These are phyloP conservation scores for Apiospora aurea DNA, from an alignment of 2,329 filamentous ascomycete genomes.

Conservation along the genomic window DNA sequence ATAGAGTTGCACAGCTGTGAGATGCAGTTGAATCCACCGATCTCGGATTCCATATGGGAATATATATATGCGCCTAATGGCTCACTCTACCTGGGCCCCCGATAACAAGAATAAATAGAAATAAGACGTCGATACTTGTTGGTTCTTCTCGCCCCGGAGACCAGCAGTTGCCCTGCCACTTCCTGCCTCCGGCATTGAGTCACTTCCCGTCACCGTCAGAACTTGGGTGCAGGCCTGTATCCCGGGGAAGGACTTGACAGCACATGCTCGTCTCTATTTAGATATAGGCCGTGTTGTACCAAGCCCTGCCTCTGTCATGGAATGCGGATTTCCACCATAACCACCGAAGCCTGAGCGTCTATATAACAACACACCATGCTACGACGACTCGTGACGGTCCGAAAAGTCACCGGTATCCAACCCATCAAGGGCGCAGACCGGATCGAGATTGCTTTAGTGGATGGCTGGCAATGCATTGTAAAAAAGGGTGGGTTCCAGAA, in stretches of 20 bases:
- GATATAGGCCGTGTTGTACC: background rate
- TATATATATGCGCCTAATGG: background rate
- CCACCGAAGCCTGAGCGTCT: background rate
- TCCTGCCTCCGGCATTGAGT: background rate
- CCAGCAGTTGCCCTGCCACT: background rate
- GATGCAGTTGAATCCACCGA: too few relatives aligned
- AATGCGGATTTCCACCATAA: background rate
- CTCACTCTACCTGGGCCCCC: background rate
- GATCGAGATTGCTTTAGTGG: constrained; percentile 33
- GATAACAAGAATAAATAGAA: background rate
- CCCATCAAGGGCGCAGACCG: constrained; percentile 28
- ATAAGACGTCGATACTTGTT: background rate
- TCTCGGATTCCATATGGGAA: background rate
- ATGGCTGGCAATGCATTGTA: constrained; percentile 37
- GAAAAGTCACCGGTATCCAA: constrained; percentile 31
- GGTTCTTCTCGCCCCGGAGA: background rate
- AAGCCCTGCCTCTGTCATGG: background rate
- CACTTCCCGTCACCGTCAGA: background rate
- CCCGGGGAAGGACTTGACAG: background rate
- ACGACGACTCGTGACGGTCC: constrained; percentile 44
- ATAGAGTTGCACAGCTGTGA: background rate
- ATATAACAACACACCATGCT: constrained; percentile 8
- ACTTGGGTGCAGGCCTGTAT: background rate
- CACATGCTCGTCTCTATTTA: background rate
- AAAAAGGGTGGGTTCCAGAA: constrained; percentile 26